These are phyloP conservation scores for Aspergillus amoenus DNA, from an alignment of 2,329 filamentous ascomycete genomes.

Conservation along the genomic window DNA sequence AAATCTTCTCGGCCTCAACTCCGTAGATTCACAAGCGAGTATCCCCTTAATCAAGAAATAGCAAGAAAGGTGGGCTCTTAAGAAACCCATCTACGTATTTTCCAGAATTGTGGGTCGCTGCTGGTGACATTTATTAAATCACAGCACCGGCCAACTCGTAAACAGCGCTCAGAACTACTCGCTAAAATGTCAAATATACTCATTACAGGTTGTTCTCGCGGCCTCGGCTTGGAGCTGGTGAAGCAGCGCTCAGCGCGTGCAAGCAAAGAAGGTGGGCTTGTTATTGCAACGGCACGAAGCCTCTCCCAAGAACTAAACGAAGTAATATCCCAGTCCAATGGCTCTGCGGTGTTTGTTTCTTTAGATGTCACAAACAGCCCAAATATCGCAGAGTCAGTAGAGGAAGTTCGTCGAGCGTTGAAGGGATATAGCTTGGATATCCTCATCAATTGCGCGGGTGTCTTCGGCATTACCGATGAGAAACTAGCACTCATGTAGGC, in stretches of 20 bases:
- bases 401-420: slow-evolving; percentile 26
- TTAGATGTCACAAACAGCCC: slow-evolving; percentile 34
- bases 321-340: slow-evolving; percentile 16
- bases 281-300: slow-evolving; percentile 13
- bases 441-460: slow-evolving; percentile 43
- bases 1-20: too few relatives aligned
- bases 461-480: not conserved
- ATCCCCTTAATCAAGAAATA: too few relatives aligned
- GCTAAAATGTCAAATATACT: slow-evolving; percentile 14
- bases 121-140: too few relatives aligned
- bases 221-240: slow-evolving; percentile 28
- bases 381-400: slow-evolving; percentile 31
- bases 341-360: slow-evolving; percentile 31
- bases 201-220: slow-evolving; percentile 27
- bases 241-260: slow-evolving; percentile 14
- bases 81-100: too few relatives aligned
- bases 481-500: not conserved
- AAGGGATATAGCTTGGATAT: slow-evolving; percentile 39
- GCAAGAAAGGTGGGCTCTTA: too few relatives aligned
- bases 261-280: not conserved
- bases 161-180: too few relatives aligned
- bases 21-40: too few relatives aligned
- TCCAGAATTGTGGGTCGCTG: too few relatives aligned
- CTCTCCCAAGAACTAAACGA: not conserved
- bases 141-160: too few relatives aligned